Evolutionary conservation across 345 rosid genomes (phyloP).

Genomic region (Orychophragmus violaceus): DNA sequence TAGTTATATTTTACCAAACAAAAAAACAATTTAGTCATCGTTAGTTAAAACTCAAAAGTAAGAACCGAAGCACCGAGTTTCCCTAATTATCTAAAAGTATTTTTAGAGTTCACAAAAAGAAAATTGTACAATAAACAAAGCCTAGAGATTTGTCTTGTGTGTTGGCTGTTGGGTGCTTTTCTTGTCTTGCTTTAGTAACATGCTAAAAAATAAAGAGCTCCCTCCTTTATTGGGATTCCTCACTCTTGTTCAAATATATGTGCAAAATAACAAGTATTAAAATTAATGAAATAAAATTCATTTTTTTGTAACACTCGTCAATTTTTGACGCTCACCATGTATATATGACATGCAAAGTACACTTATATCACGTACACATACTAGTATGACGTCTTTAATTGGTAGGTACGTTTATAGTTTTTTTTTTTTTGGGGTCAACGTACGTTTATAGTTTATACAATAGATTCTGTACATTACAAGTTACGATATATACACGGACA

Average conservation of each 20-base stretch:
- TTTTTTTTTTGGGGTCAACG: no score
- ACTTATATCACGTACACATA: neutral
- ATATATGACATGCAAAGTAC: neutral
- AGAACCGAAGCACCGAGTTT: neutral
- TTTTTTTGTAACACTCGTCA: no score
- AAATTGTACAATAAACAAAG: conserved; percentile 20
- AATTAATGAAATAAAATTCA: neutral
- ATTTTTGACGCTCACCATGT: neutral
- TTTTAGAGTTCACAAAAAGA: no score
- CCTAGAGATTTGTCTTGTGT: conserved; percentile 40
- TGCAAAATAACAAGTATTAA: neutral
- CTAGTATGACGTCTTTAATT: neutral
- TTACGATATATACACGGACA: neutral
- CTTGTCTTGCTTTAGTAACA: conserved; percentile 80
- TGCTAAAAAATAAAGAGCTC: conserved; percentile 48
- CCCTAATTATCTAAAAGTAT: no score
- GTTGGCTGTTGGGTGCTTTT: conserved; percentile 39
- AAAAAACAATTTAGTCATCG: no score
- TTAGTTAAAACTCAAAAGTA: no score
- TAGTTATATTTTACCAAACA: no score
- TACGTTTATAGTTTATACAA: no score
- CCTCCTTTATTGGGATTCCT: conserved; percentile 75
- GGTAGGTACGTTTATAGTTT: no score
- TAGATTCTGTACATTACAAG: conserved; percentile 1
- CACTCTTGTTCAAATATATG: neutral